Evolutionary conservation across 345 rosid species (phyloP).

Genomic region (Clarkia xantiana): DNA sequence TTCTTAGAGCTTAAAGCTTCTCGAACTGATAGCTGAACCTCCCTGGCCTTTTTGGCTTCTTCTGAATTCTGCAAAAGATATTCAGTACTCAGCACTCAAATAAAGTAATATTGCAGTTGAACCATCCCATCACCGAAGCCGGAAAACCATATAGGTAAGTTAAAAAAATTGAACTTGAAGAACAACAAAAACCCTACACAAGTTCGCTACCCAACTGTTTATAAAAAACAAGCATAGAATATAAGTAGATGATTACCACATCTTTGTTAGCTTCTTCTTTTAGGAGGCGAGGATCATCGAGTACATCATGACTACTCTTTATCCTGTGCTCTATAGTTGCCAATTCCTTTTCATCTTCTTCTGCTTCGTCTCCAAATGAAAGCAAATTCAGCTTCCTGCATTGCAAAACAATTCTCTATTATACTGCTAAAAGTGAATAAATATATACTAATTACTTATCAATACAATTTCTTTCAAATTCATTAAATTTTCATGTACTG

Average conservation of each 20-base stretch:
- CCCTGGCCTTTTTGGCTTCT: slow-evolving; percentile 39
- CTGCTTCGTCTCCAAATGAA: slow-evolving; percentile 97
- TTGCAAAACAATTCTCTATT: not conserved
- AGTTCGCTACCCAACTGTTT: not conserved
- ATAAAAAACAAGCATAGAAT: too few relatives aligned
- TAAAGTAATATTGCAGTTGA: not conserved
- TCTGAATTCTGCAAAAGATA: slow-evolving; percentile 36
- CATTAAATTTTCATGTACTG: too few relatives aligned
- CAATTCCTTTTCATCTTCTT: slow-evolving; percentile 85
- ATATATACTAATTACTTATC: too few relatives aligned
- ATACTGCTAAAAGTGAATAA: not conserved
- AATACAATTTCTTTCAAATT: too few relatives aligned
- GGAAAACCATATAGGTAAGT: too few relatives aligned
- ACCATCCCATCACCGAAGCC: not conserved
- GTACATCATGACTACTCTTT: slow-evolving; percentile 90
- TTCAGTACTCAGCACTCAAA: not conserved
- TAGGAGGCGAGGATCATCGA: slow-evolving; percentile 85
- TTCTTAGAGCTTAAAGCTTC: slow-evolving; percentile 64
- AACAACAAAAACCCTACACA: not conserved
- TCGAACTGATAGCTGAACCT: slow-evolving; percentile 55
- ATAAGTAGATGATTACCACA: slow-evolving; percentile 28
- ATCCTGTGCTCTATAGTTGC: slow-evolving; percentile 61
- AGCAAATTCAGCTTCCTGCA: slow-evolving; percentile 80
- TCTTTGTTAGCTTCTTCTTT: slow-evolving; percentile 34
- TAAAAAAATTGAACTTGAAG: not conserved